Evolutionary conservation across 2,329 filamentous ascomycete genomes (phyloP), one percentile per base, ranked within the genome.

Genomic region (Pseudofabraea citricarpa): DNA sequence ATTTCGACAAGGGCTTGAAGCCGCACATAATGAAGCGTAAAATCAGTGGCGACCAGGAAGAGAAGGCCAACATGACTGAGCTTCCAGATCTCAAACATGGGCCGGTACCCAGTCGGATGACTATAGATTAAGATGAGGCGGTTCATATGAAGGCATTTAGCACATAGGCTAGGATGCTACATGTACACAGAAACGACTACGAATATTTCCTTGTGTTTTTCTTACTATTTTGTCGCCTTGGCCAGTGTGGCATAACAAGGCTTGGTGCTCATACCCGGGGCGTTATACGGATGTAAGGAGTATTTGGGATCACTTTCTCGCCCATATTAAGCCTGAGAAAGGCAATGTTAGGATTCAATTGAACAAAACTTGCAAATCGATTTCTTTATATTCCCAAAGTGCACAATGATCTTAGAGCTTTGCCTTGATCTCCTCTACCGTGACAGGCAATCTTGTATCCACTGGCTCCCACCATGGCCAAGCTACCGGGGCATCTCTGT

Each of bases 1-100:
- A 97, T 70, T 98, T 97, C 68, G 79, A 85, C 65, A 83, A 84
- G 53, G 93, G 93, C 7, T 73, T 98, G 47, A 96, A 94, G 71
- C 83, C 82, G 8, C 90, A 97, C 62, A 78, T 98, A 46, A 75
- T 81, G 55, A 76, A 74, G 59, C 71, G 75, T 50, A 77, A 74
- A 56, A 60, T 71, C 13, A 59, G 62, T 38, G 62, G 59, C 43
- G 66, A 65, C 46, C 71, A 74, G 27, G 76, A 79, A 54, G 73
- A 76, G 51, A 57, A 62, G 45, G 67, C 67, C 22, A 68, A 72
- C 48, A 71, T 73, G 66, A 72, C 69, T 5, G 64, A 69, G 21
- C 59, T 73, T 18, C 59, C 60, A 21, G 67, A 70, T 51, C 65
- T 62, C 23, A 62, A 61, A 27, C 46, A 57, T 40, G 46, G 64